Evolutionary conservation across 2,329 filamentous ascomycete species (phyloP), one percentile per base, ranked within the genome.

Genomic region (Calonectria naviculata): DNA sequence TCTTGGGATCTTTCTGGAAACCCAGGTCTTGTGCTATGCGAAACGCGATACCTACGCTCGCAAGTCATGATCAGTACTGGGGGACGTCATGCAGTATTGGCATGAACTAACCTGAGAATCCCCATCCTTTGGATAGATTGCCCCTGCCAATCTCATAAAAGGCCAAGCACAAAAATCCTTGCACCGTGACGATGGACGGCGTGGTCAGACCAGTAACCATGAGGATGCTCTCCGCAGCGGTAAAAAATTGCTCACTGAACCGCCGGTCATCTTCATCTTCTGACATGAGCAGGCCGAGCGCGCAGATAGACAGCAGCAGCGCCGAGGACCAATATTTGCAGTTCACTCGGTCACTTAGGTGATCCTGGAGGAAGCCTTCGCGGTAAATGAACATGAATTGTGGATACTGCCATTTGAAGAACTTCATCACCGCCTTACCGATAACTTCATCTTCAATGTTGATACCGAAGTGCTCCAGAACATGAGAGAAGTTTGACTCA

Each of bases 331-430:
- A 80, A n/a, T 80, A 80, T 49, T 76, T 80, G 26, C 77, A 73
- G 9, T 42, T 31, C 6, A 65, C 41, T 0, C 70, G 61, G 21
- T 73, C 62, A 7, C 73, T 68, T 28, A 77, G 76, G 28, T 81
- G 75, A n/a, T 79, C 78, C 10, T 63, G 56, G 1, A 81, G 64
- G n/a, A 81, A 80, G 0, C 76, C 78, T 26, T 80, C 79, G 0
- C 79, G 76, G 31, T 80, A 80, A 2, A 80, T 75, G 49, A 81
- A 81, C 75, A 80, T 80, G 71, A 80, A 80, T n/a, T 81, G 74
- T 5, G 78, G 77, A 31, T 80, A 81, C 56, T 80, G 78, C 73
- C 74, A 78, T n/a, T 69, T 73, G 68, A 80, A 81, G 56, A 80
- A 80, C 2, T 74, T 71, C 26, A 74, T 58, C 1, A 81, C 56